These are phyloP conservation scores for Vitis riparia DNA, from an alignment of 164 flowering plant species.

Conservation along the genomic window DNA sequence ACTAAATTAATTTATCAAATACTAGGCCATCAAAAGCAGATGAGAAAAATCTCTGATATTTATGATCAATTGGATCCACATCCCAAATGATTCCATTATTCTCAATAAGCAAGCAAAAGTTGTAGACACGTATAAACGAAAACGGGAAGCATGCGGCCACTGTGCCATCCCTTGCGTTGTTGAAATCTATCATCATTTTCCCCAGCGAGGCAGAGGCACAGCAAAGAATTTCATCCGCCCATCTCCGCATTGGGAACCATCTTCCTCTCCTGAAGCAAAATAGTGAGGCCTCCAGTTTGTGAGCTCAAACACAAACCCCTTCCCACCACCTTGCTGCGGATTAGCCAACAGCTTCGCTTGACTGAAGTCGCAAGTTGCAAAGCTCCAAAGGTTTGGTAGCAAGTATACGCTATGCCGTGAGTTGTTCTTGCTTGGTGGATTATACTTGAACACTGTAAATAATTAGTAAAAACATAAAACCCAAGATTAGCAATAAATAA, in stretches of 20 bases:
- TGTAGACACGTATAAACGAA: no score
- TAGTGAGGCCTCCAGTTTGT: slow-evolving; percentile 16
- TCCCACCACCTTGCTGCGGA: slow-evolving; percentile 21
- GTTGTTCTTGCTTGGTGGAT: slow-evolving; percentile 35
- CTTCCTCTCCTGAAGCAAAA: slow-evolving; percentile 22
- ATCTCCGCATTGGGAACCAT: slow-evolving; percentile 18
- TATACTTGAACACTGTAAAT: slow-evolving; percentile 39
- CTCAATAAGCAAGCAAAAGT: no score
- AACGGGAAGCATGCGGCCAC: no score
- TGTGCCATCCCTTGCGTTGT: no score
- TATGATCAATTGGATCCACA: no score
- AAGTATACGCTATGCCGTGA: slow-evolving; percentile 53
- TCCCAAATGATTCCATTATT: no score
- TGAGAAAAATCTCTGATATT: no score
- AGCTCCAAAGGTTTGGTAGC: slow-evolving; percentile 48
- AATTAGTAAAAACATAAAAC: not conserved
- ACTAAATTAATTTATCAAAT: no score
- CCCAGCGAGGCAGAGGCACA: slow-evolving; percentile 16
- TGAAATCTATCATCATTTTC: no score
- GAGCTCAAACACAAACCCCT: slow-evolving; percentile 25
- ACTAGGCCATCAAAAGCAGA: no score
- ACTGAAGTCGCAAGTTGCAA: slow-evolving; percentile 41
- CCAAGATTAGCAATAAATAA: no score
- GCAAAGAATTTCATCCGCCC: slow-evolving; percentile 29
- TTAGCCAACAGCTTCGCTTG: slow-evolving; percentile 39